These are phyloP conservation scores for Lagenaria siceraria DNA, from an alignment of 306 rosid species.

Conservation along the genomic window DNA sequence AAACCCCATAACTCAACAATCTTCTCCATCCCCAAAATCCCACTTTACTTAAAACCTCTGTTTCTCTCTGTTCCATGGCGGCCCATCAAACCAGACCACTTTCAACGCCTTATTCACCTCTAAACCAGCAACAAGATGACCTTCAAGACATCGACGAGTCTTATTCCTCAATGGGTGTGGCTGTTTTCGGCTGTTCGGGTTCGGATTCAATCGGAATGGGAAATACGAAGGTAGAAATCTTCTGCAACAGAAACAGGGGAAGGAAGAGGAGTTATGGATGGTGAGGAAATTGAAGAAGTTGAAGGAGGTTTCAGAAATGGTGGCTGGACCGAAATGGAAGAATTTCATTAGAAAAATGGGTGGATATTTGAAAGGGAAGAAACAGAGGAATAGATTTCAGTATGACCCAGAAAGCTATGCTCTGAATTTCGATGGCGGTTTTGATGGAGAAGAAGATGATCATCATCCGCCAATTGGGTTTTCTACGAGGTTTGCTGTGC, in stretches of 20 bases:
- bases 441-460: conserved; percentile 39
- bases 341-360: conserved; percentile 54
- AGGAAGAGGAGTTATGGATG: conserved; percentile 27
- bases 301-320: conserved; percentile 42
- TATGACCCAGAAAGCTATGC: conserved; percentile 67
- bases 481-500: conserved; percentile 40
- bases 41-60: neutral
- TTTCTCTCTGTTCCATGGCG: conserved; percentile 18
- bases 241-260: conserved; percentile 7
- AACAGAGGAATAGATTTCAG: conserved; percentile 22
- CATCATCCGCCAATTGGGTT: conserved; percentile 27
- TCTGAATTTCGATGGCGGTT: conserved; percentile 44
- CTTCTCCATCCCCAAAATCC: neutral
- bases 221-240: conserved; percentile 11
- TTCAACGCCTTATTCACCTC: conserved; percentile 8
- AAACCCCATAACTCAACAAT: neutral
- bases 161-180: conserved; percentile 20
- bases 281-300: conserved; percentile 25
- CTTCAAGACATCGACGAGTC: conserved; percentile 17
- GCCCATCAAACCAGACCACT: conserved; percentile 16
- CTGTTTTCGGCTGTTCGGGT: conserved; percentile 26
- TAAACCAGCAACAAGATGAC: conserved; percentile 19
- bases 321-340: conserved; percentile 75
- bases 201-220: conserved; percentile 13
- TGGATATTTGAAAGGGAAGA: conserved; percentile 13